A percentile compares a stretch with the other conserved stretches of the same genome.
Evolutionary conservation across 1,284 basidiomycete genomes (phyloP).

Genomic region (Ganoderma meredithae): DNA sequence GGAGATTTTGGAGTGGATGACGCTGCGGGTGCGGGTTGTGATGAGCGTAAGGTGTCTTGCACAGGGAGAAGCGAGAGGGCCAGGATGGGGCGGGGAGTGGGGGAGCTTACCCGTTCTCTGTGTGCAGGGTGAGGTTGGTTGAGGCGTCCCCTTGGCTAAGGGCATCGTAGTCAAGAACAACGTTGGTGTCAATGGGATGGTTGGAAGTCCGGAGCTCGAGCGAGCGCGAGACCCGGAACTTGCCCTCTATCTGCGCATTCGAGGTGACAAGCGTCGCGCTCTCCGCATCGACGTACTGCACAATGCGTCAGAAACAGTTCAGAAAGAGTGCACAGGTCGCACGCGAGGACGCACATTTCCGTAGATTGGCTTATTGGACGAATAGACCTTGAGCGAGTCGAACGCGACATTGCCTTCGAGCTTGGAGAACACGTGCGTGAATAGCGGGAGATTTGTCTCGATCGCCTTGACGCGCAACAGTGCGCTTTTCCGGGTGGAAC

Average conservation of each 20-base stretch:
- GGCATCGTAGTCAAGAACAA: conserved; percentile 43
- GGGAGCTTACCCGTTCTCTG: conserved; percentile 44
- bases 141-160: conserved; percentile 27
- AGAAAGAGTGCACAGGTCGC: too few relatives aligned
- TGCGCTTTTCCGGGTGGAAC: background rate
- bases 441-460: conserved; percentile 37
- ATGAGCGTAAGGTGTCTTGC: background rate
- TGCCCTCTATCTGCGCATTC: conserved; percentile 50
- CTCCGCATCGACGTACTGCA: conserved; percentile 46
- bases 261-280: conserved; percentile 41
- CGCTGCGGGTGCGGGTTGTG: conserved; percentile 20
- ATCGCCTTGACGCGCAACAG: conserved; percentile 29
- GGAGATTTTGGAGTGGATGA: conserved; percentile 40
- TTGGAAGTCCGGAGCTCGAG: conserved; percentile 49
- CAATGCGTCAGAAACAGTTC: background rate
- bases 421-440: conserved; percentile 30
- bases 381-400: conserved; percentile 25
- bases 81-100: background rate
- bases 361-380: conserved; percentile 29
- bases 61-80: background rate
- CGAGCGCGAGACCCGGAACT: conserved; percentile 44
- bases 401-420: conserved; percentile 30
- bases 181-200: conserved; percentile 44
- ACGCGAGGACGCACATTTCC: conserved; percentile 20
- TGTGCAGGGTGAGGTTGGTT: conserved; percentile 40